phyloP scores from a whole-genome alignment of 2,329 filamentous ascomycete species.

The Penicillium griseofulvum region DNA sequence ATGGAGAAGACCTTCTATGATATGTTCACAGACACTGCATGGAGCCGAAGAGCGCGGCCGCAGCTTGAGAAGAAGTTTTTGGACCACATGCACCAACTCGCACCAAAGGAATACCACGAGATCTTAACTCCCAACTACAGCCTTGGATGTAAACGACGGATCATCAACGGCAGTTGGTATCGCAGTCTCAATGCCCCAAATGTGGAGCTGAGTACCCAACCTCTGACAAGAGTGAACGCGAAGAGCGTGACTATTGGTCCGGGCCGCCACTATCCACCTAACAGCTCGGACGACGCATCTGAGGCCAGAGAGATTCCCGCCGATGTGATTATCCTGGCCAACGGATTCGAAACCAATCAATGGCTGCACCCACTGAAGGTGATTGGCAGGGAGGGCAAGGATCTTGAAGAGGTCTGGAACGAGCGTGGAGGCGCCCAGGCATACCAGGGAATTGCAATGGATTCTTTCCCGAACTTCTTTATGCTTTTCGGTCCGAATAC shows the following conservation, averaged over 20 bases:
- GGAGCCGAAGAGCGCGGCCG: conserved; percentile 41
- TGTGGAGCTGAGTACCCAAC: conserved; percentile 54
- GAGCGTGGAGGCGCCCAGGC: conserved; percentile 60
- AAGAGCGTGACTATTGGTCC: conserved; percentile 53
- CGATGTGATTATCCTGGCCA: conserved; percentile 62
- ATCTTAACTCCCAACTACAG: conserved; percentile 62
- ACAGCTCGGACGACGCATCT: conserved; percentile 26
- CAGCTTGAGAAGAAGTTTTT: conserved; percentile 46
- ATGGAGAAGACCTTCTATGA: conserved; percentile 16
- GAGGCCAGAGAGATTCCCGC: conserved; percentile 49
- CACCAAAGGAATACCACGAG: conserved; percentile 60
- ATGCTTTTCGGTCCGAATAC: conserved; percentile 63
- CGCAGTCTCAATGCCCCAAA: conserved; percentile 52
- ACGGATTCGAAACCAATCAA: conserved; percentile 58
- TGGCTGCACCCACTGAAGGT: conserved; percentile 57
- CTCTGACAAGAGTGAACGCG: conserved; percentile 50
- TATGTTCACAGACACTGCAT: conserved; percentile 16
- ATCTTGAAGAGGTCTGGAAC: conserved; percentile 57
- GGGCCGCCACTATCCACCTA: conserved; percentile 46
- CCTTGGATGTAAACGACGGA: conserved; percentile 63
- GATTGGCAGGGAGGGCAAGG: conserved; percentile 50
- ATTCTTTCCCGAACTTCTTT: conserved; percentile 65
- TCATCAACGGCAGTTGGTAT: conserved; percentile 59
- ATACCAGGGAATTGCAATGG: conserved; percentile 58
- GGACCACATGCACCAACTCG: conserved; percentile 47